Percentiles rank a stretch among this genome's conserved stretches.
These are phyloP conservation scores for Zasmidium angulare DNA, from an alignment of 2,329 filamentous ascomycete genomes.

Conservation along the genomic window DNA sequence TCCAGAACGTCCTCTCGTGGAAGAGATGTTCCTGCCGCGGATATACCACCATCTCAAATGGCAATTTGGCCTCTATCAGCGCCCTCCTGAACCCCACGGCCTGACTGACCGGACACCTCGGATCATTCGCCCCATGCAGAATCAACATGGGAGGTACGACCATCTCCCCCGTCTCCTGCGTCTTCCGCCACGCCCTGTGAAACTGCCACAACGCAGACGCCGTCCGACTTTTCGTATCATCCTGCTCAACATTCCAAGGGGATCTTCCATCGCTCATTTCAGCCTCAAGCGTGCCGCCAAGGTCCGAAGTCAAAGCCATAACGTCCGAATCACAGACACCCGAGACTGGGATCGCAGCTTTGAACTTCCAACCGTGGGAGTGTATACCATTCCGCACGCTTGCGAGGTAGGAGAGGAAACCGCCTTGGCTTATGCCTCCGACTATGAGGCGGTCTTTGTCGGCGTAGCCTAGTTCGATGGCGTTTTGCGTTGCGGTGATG, in stretches of 20 bases:
- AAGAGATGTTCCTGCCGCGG: constrained; percentile 36
- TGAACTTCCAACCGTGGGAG: constrained; percentile 38
- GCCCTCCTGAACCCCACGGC: constrained; percentile 36
- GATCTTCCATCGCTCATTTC: constrained; percentile 26
- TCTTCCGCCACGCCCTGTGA: constrained; percentile 20
- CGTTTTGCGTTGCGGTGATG: constrained; percentile 35
- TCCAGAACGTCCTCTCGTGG: constrained; percentile 29
- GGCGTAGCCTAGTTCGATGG: constrained; percentile 35
- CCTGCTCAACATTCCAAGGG: constrained; percentile 30
- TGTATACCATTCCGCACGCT: constrained; percentile 38
- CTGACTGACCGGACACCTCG: constrained; percentile 37
- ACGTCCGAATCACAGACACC: constrained; percentile 41
- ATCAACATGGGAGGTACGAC: constrained; percentile 36
- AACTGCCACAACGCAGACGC: constrained; percentile 35
- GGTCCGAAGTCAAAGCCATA: constrained; percentile 36
- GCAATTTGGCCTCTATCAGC: constrained; percentile 27
- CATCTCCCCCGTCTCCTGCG: constrained; percentile 9
- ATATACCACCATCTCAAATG: constrained; percentile 38
- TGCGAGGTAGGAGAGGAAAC: constrained; percentile 40
- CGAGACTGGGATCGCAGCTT: constrained; percentile 38
- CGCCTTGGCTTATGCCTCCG: constrained; percentile 43
- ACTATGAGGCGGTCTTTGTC: constrained; percentile 36
- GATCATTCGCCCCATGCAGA: constrained; percentile 38
- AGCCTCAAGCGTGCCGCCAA: constrained; percentile 26
- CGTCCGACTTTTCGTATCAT: constrained; percentile 19